Percentiles rank a stretch among this genome's conserved stretches.
phyloP scores from a whole-genome alignment of 1,284 basidiomycete species.

The Grifola frondosa region DNA sequence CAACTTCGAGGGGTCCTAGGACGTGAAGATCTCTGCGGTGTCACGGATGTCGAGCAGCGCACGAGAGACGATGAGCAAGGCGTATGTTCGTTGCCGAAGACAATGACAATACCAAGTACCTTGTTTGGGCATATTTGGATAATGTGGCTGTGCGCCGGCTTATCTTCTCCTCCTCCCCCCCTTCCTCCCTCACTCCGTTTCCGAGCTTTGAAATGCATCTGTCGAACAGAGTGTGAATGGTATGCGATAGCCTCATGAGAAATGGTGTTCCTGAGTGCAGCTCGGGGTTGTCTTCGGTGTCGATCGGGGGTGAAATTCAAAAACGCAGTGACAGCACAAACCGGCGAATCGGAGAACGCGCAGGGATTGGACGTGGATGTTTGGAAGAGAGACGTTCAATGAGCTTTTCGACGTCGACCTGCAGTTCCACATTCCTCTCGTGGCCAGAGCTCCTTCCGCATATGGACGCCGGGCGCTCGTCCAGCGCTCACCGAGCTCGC shows the following conservation, averaged over 20 bases:
- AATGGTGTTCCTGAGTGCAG: background rate
- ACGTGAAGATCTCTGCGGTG: background rate
- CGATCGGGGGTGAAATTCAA: too few species aligned
- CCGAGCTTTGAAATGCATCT: too few species aligned
- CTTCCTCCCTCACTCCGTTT: background rate
- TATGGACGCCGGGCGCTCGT: too few species aligned
- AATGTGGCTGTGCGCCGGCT: conserved; percentile 5
- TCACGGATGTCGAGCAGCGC: conserved; percentile 5
- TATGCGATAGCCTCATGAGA: background rate
- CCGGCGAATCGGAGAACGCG: too few species aligned
- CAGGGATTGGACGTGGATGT: background rate
- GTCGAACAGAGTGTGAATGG: too few species aligned
- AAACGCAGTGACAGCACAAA: too few species aligned
- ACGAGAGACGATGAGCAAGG: conserved; percentile 7
- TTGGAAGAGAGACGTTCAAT: background rate
- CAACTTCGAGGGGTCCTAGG: background rate
- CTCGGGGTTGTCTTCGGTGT: too few species aligned
- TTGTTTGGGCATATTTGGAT: conserved; percentile 15
- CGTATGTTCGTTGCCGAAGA: background rate
- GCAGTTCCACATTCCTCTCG: too few species aligned
- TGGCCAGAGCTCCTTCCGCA: too few species aligned
- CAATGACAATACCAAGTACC: background rate
- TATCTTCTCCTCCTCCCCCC: conserved; percentile 2
- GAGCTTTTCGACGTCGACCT: background rate
- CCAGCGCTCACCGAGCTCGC: too few species aligned